Conservation (phyloP, 352 stramenopile genomes). For the Globisporangium carolinianum region DNA sequence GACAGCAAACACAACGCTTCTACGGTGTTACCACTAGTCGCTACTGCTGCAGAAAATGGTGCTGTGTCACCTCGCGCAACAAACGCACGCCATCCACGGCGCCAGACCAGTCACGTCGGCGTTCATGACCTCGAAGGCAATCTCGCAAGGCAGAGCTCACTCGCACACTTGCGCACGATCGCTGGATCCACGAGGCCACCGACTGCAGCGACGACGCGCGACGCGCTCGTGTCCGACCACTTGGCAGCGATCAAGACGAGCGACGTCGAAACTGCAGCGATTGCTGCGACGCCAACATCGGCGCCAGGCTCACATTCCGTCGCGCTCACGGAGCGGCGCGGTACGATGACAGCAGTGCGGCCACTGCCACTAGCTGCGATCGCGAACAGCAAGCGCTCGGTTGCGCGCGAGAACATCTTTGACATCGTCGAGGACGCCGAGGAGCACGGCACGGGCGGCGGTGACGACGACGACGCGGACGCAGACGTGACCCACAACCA, state of each 20-base stretch:
- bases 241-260: slow-evolving; percentile 20
- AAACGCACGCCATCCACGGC: slow-evolving; percentile 13
- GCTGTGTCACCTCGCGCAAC: slow-evolving; percentile 3
- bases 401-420: slow-evolving; percentile 69
- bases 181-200: slow-evolving; percentile 4
- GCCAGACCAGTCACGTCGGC: slow-evolving; percentile 7
- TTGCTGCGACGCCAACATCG: slow-evolving; percentile 16
- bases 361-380: slow-evolving; percentile 28
- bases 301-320: background rate
- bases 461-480: too few species aligned
- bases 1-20: background rate
- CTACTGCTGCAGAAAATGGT: background rate
- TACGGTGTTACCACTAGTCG: too few species aligned
- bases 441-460: slow-evolving; percentile 12
- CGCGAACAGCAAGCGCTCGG: slow-evolving; percentile 23
- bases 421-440: slow-evolving; percentile 71
- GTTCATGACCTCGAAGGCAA: background rate
- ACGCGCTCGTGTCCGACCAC: slow-evolving; percentile 11
- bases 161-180: slow-evolving; percentile 20
- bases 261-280: slow-evolving; percentile 23
- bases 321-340: slow-evolving; percentile 22
- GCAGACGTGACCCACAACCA: slow-evolving; percentile 18
- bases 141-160: slow-evolving; percentile 20
- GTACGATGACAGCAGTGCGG: slow-evolving; percentile 30
- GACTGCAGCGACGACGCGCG: background rate